Evolutionary conservation across 495 filamentous ascomycete genomes (phyloP), one percentile per base, ranked within the genome.

Genomic region (Aspergillus taichungensis): DNA sequence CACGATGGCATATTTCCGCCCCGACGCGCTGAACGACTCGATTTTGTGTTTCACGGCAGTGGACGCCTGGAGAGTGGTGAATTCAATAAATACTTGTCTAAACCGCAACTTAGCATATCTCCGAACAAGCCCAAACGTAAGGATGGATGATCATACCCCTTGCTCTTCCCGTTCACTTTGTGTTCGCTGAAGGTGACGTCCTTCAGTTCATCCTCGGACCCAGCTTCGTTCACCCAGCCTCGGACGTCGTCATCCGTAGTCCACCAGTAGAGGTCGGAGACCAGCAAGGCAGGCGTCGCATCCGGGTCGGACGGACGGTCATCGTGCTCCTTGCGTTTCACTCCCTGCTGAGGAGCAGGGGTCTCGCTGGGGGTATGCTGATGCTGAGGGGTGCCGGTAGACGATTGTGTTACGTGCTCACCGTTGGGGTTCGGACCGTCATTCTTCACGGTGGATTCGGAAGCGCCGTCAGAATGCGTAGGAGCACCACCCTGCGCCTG

Each of bases 91-190:
- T 0, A 81, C 88, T 83, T 95, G 89, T 6, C 92, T 96, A 57
- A 52, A 43, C 42, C 28, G 30, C 13, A 32, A 7, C 39, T 54
- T 56, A 46, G 13, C 42, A n/a, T 6, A 30, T 10, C 33, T 13
- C 3, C 6, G 24, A n/a, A n/a, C n/a, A n/a, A n/a, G n/a, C n/a
- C n/a, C 8, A 11, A 27, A 30, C 13, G 27, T 43, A n/a, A n/a
- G 8, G 13, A n/a, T 29, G 13, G 28, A 24, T 40, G 38, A 29
- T 18, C 83, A 53, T 73, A 95, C 91, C 91, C 89, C 68, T 96
- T 96, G 62, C 87, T 92, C 64, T 98, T 98, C 43, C 92, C 92
- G 55, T 98, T 98, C 10, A 97, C 88, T 64, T 98, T 98, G 64
- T 97, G 92, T 60, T 98, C 92, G 49, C 84, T 94, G 55, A 96